These are phyloP conservation scores for Globisporangium viniferum DNA, from an alignment of 352 stramenopile genomes.

Conservation along the genomic window DNA sequence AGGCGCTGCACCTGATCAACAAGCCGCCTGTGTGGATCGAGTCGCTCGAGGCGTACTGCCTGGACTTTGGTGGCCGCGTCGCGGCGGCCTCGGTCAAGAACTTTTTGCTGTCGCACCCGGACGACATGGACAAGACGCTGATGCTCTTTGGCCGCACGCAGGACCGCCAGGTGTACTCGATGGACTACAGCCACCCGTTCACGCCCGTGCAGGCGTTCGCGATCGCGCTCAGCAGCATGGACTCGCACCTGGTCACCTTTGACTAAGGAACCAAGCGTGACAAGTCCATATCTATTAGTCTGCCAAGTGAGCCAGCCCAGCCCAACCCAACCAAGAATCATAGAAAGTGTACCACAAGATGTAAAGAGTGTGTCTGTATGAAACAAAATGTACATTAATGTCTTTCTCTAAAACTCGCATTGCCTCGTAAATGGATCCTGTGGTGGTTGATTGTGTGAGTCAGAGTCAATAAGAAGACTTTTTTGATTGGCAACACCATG, in stretches of 20 bases:
- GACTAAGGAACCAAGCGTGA: slow-evolving; percentile 35
- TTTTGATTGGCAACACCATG: too few species aligned
- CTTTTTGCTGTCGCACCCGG: slow-evolving; percentile 77
- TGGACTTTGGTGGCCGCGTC: slow-evolving; percentile 80
- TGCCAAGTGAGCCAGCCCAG: background rate
- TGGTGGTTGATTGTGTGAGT: background rate
- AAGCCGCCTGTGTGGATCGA: slow-evolving; percentile 88
- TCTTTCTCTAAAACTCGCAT: background rate
- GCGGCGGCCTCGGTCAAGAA: slow-evolving; percentile 88
- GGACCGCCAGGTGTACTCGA: slow-evolving; percentile 86
- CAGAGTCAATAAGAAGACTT: too few species aligned
- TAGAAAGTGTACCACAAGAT: slow-evolving; percentile 14
- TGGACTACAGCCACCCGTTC: slow-evolving; percentile 86
- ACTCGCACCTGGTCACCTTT: slow-evolving; percentile 85
- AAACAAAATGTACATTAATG: slow-evolving; percentile 31
- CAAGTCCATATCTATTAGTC: slow-evolving; percentile 6
- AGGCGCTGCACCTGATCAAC: slow-evolving; percentile 77
- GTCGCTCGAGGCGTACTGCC: slow-evolving; percentile 82
- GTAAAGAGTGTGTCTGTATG: slow-evolving; percentile 34
- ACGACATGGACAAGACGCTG: slow-evolving; percentile 86
- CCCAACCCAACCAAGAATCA: background rate
- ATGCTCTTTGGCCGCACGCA: slow-evolving; percentile 86
- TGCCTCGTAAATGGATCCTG: too few species aligned
- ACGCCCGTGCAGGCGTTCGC: slow-evolving; percentile 84
- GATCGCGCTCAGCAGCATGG: slow-evolving; percentile 86